Base-by-base conservation (phyloP, 108 stramenopile genomes). In the Poteriospumella lacustris region DNA sequence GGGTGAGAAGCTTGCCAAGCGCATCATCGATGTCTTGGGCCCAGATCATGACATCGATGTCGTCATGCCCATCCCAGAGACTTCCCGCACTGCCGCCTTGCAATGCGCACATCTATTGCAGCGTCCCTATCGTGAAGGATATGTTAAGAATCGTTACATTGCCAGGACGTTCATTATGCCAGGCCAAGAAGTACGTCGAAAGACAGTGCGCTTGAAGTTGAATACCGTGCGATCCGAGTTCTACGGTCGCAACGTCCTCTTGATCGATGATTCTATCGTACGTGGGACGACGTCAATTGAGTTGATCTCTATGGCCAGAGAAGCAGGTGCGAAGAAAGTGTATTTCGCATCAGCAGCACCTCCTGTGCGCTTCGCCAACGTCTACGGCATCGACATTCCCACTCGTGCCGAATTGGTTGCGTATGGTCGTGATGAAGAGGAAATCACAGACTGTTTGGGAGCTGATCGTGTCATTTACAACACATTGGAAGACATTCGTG, bases 101-200 rank as follows among this genome's bases (percentile, higher is more conserved):
- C 94, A 96, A 81, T 93, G 91, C 39, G 96, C 96, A 0, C 90
- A 94, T 77, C 56, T 68, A 43, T 83, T 96, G 58, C 86, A 87
- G 38, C 80, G 89, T 38, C 95, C 96, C 1, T 97, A 93, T 85
- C 90, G 96, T 24, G 98, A 99, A 79, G 96, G 96, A n/a, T 97
- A 95, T 68, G 95, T 97, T 76, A 99, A 99, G 86, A 99, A 99
- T 83, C 86, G 98, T 42, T 99, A 99, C 85, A 97, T 99, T 79
- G 98, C 95, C 36, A 80, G 98, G 42, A 99, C 98, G 0, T 99
- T 99, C 84, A 99, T 99, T 87, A 97, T 97, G 98, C 98, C 98
- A 39, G 98, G 96, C 31, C 96, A 99, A 82, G 92, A 91, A 26
- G 90, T 90, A 38, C 80, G 98, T 68, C 92, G 92, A 80, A 99